A percentile compares a stretch with the other conserved stretches of the same genome.
Conservation (phyloP, 1,139 yeast species). For the Zygoascus hellenicus region DNA sequence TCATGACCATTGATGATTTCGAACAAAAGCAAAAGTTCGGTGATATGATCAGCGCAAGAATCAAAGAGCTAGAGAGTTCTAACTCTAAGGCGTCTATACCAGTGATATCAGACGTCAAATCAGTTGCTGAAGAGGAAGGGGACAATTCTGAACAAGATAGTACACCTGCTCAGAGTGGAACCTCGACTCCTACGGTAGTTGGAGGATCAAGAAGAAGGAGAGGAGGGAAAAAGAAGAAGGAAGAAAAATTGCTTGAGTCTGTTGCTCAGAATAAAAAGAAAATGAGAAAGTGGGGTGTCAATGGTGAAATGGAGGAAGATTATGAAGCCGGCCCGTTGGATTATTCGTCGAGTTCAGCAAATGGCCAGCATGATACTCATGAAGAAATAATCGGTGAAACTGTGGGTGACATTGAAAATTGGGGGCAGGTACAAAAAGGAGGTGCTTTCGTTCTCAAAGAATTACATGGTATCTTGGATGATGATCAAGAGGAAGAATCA, state of each 20-base stretch:
- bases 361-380: slow-evolving; percentile 21
- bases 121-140: background rate
- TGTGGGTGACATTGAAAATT: slow-evolving; percentile 42
- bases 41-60: slow-evolving; percentile 32
- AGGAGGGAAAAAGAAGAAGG: slow-evolving; percentile 8
- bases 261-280: slow-evolving; percentile 31
- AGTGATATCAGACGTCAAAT: background rate
- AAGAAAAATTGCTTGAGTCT: slow-evolving; percentile 1
- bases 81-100: background rate
- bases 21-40: slow-evolving; percentile 29
- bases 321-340: slow-evolving; percentile 39
- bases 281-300: slow-evolving; percentile 44
- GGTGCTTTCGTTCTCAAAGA: slow-evolving; percentile 51
- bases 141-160: background rate
- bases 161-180: slow-evolving; percentile 4
- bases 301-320: slow-evolving; percentile 44
- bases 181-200: slow-evolving; percentile 2
- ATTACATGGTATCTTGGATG: slow-evolving; percentile 38
- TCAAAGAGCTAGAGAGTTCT: slow-evolving; percentile 25
- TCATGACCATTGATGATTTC: slow-evolving; percentile 15
- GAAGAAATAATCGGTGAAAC: slow-evolving; percentile 34
- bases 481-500: slow-evolving; percentile 12
- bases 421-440: slow-evolving; percentile 40
- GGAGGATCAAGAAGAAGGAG: slow-evolving; percentile 8
- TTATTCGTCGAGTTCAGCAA: slow-evolving; percentile 37